phyloP scores from a whole-genome alignment of 148 eudicot species.

The Pouteria glomerata region DNA sequence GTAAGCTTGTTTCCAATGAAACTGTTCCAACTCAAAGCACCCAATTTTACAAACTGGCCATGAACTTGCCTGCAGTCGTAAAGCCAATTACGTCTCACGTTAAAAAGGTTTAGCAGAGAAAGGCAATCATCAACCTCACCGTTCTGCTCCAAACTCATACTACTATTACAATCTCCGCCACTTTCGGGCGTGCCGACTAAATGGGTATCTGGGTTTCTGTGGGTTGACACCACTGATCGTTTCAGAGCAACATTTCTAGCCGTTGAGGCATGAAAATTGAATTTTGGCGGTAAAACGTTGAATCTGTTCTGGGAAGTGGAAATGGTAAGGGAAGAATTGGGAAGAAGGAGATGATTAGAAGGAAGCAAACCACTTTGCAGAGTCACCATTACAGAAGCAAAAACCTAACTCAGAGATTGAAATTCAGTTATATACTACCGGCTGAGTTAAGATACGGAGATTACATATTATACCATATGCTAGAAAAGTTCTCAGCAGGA shows the following conservation, averaged over 20 bases:
- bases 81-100: not conserved
- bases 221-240: constrained; percentile 7
- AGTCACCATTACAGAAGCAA: constrained; percentile 2
- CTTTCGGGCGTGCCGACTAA: not conserved
- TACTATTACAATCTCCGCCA: not conserved
- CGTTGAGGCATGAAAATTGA: constrained; percentile 15
- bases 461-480: too few relatives aligned
- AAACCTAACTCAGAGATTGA: too few relatives aligned
- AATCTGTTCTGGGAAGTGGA: constrained; percentile 8
- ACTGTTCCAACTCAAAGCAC: constrained; percentile 21
- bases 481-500: too few relatives aligned
- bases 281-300: constrained; percentile 12
- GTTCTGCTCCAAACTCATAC: not conserved
- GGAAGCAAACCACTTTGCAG: constrained; percentile 15
- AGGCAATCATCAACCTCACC: constrained; percentile 15
- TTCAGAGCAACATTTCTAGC: constrained; percentile 11
- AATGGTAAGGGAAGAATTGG: constrained; percentile 7
- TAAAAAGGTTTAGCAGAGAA: constrained; percentile 13
- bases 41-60: constrained; percentile 37
- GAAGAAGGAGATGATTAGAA: constrained; percentile 2
- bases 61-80: constrained; percentile 42
- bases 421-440: too few relatives aligned
- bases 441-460: too few relatives aligned
- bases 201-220: constrained; percentile 15
- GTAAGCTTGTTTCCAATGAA: constrained; percentile 37